These are phyloP conservation scores for Hansfordia pulvinata DNA, from an alignment of 2,329 filamentous ascomycete species.

Conservation along the genomic window DNA sequence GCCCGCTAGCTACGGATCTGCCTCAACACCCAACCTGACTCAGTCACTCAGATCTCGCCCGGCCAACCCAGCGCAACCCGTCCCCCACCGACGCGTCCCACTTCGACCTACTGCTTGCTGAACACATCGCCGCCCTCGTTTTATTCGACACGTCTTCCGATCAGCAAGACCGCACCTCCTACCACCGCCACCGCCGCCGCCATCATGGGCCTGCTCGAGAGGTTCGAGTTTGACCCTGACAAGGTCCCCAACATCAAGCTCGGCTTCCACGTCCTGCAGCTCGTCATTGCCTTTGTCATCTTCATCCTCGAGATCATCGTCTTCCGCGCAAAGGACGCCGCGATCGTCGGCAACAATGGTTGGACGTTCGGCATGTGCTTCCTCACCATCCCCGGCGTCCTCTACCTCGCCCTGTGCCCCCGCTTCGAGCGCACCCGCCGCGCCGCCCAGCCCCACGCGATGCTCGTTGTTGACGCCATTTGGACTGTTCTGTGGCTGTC, in stretches of 20 bases:
- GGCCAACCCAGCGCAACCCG: too few species aligned
- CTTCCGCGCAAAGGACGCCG: conserved; percentile 32
- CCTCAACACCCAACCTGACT: too few species aligned
- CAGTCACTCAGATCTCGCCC: too few species aligned
- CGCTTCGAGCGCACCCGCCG: conserved; percentile 47
- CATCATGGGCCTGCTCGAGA: conserved; percentile 28
- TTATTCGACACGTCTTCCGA: not conserved
- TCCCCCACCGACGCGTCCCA: too few species aligned
- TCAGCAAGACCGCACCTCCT: too few species aligned
- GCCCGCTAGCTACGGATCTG: too few species aligned
- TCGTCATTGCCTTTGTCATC: conserved; percentile 36
- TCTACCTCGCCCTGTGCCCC: conserved; percentile 52
- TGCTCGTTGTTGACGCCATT: conserved; percentile 43
- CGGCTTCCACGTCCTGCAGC: conserved; percentile 40
- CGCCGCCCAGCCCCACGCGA: conserved; percentile 47
- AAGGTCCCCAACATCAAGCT: conserved; percentile 42
- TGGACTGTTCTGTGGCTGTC: conserved; percentile 52
- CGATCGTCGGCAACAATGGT: conserved; percentile 42
- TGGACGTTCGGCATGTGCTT: conserved; percentile 58
- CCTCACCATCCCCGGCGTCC: conserved; percentile 47
- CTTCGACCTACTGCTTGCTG: too few species aligned
- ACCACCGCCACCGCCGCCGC: too few species aligned
- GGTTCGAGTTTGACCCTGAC: conserved; percentile 38
- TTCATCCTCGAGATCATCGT: conserved; percentile 48
- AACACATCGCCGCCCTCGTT: too few species aligned